Conservation (phyloP, 148 eudicot genomes). For the Rheum nobile region DNA sequence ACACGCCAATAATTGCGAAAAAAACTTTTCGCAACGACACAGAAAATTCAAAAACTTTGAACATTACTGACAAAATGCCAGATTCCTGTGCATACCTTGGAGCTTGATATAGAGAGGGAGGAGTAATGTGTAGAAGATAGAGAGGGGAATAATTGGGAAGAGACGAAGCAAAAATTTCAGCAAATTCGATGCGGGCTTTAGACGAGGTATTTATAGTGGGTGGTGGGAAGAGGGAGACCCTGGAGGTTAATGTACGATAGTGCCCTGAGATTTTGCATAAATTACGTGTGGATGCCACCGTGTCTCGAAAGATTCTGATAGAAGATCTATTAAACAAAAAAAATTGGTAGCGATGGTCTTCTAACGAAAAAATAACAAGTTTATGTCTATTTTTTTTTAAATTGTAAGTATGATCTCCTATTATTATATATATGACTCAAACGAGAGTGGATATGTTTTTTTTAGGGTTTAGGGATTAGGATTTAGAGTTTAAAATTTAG, state of each 20-base stretch:
- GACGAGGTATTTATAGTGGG: neutral
- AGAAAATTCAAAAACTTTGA: neutral
- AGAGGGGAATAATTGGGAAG: neutral
- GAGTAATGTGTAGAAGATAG: neutral
- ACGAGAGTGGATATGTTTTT: no score
- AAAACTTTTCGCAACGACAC: neutral
- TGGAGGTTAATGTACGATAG: neutral
- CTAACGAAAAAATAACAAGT: no score
- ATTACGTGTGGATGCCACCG: neutral
- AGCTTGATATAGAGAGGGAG: neutral
- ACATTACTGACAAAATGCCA: neutral
- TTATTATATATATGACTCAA: no score
- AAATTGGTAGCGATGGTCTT: no score
- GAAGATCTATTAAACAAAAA: neutral
- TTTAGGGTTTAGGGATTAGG: no score
- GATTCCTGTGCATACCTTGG: neutral
- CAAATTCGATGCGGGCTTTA: constrained; percentile 1
- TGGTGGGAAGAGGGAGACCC: neutral
- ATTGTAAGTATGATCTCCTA: no score
- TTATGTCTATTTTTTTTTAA: no score
- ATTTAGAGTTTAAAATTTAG: no score
- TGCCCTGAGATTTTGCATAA: neutral
- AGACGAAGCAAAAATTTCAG: neutral
- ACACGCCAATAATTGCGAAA: neutral
- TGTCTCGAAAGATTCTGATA: neutral